Evolutionary conservation across 1,139 yeast species (phyloP), one percentile per base, ranked within the genome.

Genomic region (Lodderomyces oxycetoniae): DNA sequence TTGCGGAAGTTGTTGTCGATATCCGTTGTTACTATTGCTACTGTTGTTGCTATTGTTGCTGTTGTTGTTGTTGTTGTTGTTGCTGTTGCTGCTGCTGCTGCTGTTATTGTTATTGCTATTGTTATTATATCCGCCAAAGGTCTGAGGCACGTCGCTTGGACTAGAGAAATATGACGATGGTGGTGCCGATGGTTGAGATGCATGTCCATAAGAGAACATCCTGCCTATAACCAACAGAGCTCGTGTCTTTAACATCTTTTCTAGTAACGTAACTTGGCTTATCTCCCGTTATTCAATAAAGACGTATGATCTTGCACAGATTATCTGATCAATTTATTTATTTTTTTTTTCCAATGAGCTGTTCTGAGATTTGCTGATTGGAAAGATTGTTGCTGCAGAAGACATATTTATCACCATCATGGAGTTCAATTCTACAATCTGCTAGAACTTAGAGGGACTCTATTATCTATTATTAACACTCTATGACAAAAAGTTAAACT

Each of bases 121-220:
- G n/a, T 25, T 13, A 9, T 10, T 14, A 5, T 25, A 13, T 5
- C 20, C 27, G 17, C 5, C 15, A 14, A 11, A 35, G 3, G 36
- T 29, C 16, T 21, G 35, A 6, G 40, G 40, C 17, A 33, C 17
- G 12, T 36, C 34, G 14, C 32, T 34, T 5, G 36, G 33, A 17
- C 34, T 36, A 12, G 36, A 27, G 30, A 38, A 34, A 36, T 36
- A 36, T 2, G 41, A 36, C 5, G 42, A 40, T 8, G 42, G 38
- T n/a, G 23, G 23, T n/a, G 23, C 33, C 5, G 42, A 40, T 8
- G 42, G 38, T n/a, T 8, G 23, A 8, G 23, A n/a, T 9, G 8
- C n/a, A 20, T 20, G 23, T n/a, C 23, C 23, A n/a, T 20, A 20
- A n/a, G 10, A 9, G 8, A 20, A 9, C 23, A 20, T 20, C 23